Conservation (phyloP, 805 yeast species). For the Barnettozyma sucrosica region DNA sequence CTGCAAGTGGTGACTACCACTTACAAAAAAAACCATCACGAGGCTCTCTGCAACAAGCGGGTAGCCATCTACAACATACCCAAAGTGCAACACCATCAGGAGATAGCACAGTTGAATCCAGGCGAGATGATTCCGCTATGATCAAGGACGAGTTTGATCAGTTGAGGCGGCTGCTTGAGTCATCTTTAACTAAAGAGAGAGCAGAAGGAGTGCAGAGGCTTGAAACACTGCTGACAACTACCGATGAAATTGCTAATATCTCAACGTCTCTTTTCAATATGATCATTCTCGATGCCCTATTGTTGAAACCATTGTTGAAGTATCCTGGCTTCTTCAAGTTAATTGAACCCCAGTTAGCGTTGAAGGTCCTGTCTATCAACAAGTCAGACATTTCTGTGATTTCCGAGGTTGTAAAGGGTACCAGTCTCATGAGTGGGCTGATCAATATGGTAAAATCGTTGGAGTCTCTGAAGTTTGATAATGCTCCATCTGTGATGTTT, state of each 20-base stretch:
- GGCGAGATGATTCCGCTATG: background rate
- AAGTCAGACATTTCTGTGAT: slow-evolving; percentile 20
- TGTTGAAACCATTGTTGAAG: slow-evolving; percentile 27
- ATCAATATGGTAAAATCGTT: slow-evolving; percentile 16
- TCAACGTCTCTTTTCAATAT: slow-evolving; percentile 17
- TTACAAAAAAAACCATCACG: slow-evolving; percentile 16
- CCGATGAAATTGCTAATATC: slow-evolving; percentile 11
- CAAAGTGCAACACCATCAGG: slow-evolving; percentile 1
- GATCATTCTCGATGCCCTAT: slow-evolving; percentile 24
- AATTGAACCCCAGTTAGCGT: slow-evolving; percentile 23
- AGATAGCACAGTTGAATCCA: background rate
- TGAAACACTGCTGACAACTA: slow-evolving; percentile 3
- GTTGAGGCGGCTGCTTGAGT: slow-evolving; percentile 14
- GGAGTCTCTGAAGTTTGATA: slow-evolving; percentile 18
- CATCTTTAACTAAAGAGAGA: slow-evolving; percentile 23
- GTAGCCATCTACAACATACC: background rate
- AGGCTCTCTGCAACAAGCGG: slow-evolving; percentile 9
- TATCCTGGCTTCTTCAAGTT: slow-evolving; percentile 24
- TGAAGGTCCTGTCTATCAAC: slow-evolving; percentile 30
- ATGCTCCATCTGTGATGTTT: slow-evolving; percentile 24
- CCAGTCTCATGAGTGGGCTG: slow-evolving; percentile 15
- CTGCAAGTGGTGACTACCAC: slow-evolving; percentile 17
- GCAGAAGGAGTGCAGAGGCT: slow-evolving; percentile 19
- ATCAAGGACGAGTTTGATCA: slow-evolving; percentile 3
- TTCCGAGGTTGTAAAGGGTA: slow-evolving; percentile 9